Conservation (phyloP, 257 asterid species). For the Solanum pinnatisectum region DNA sequence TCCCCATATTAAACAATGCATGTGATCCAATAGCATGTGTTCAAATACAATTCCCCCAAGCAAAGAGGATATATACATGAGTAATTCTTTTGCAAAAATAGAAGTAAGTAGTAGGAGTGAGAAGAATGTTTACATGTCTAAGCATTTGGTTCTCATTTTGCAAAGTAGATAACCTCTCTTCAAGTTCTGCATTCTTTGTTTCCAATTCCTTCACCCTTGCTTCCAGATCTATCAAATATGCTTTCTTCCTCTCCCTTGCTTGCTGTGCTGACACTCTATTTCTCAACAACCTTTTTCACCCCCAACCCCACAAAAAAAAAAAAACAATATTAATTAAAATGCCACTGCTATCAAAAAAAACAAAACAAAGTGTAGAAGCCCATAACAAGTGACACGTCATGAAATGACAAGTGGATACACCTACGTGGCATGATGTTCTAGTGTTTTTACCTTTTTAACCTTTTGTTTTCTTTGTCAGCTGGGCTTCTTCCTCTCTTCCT, state of each 20-base stretch:
- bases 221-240: conserved; percentile 82
- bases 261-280: conserved; percentile 99
- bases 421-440: conserved; percentile 11
- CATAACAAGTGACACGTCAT: neutral
- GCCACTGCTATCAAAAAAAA: neutral
- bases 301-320: conserved; percentile 1
- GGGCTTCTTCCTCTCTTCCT: conserved; percentile 86
- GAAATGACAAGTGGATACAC: neutral
- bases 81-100: neutral
- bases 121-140: conserved; percentile 54
- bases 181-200: conserved; percentile 91
- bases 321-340: neutral
- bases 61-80: neutral
- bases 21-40: neutral
- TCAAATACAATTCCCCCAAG: neutral
- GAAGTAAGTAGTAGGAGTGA: neutral
- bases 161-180: conserved; percentile 80
- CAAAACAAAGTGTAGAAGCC: neutral
- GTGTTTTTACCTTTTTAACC: conserved; percentile 63
- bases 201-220: conserved; percentile 82
- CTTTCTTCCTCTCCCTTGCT: conserved; percentile 99
- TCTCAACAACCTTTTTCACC: conserved; percentile 69
- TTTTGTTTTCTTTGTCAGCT: conserved; percentile 92
- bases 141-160: conserved; percentile 99
- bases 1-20: neutral